phyloP scores from a whole-genome alignment of 2,329 filamentous ascomycete genomes.

The Aspergillus eucalypticola region DNA sequence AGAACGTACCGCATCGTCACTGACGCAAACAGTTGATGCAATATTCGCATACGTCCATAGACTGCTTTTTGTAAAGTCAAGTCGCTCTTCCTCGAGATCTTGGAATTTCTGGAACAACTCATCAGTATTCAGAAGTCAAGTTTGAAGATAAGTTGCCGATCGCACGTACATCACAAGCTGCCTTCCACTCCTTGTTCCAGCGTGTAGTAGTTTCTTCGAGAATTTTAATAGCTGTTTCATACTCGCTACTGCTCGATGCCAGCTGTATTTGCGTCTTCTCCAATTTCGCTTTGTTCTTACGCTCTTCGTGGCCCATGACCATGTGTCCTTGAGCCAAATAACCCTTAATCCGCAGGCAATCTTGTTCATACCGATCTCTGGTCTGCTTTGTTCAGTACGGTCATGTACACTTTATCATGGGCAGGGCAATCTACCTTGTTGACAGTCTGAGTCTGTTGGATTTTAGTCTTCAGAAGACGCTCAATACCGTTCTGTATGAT shows the following conservation, averaged over 20 bases:
- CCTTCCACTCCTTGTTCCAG: constrained; percentile 99
- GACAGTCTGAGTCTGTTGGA: constrained; percentile 83
- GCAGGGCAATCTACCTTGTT: constrained; percentile 69
- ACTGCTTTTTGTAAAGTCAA: constrained; percentile 97
- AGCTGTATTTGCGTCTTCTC: constrained; percentile 98
- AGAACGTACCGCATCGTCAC: constrained; percentile 72
- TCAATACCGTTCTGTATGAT: constrained; percentile 94
- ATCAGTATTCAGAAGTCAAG: constrained; percentile 22
- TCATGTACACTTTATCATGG: background rate
- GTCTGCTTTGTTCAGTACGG: constrained; percentile 55
- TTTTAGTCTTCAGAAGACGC: constrained; percentile 89
- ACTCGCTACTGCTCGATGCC: constrained; percentile 86
- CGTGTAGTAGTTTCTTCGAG: constrained; percentile 91
- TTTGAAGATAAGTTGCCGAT: background rate
- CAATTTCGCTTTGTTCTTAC: constrained; percentile 97
- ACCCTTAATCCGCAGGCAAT: constrained; percentile 96
- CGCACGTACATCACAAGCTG: constrained; percentile 71
- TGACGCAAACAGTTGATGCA: constrained; percentile 94
- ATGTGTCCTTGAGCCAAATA: constrained; percentile 98
- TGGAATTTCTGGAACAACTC: constrained; percentile 75
- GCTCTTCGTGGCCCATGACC: constrained; percentile 99
- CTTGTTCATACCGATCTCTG: constrained; percentile 92
- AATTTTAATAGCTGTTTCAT: constrained; percentile 87
- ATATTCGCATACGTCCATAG: constrained; percentile 98
- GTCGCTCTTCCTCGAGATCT: constrained; percentile 92